Evolutionary conservation across 2,329 filamentous ascomycete genomes (phyloP).

Genomic region (Rhynchosporium graminicola): DNA sequence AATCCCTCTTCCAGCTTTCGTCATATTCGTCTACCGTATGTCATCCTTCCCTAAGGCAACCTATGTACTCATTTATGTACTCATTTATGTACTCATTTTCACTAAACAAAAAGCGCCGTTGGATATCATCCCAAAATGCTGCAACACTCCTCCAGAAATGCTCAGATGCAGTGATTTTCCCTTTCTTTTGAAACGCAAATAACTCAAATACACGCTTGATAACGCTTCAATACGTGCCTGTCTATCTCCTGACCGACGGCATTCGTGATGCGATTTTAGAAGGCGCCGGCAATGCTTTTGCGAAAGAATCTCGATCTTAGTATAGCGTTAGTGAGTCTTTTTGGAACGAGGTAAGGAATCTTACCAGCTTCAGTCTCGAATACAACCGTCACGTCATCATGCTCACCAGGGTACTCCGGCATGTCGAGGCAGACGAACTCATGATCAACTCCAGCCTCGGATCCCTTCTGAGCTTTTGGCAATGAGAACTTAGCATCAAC

Average conservation of each 20-base stretch:
- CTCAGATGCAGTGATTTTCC: constrained; percentile 22
- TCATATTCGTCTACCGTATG: neutral
- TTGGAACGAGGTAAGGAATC: constrained; percentile 9
- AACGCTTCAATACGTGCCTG: constrained; percentile 3
- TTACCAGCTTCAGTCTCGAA: constrained; percentile 71
- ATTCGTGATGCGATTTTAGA: constrained; percentile 40
- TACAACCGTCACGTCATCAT: constrained; percentile 84
- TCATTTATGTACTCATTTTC: neutral
- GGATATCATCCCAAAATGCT: constrained; percentile 31
- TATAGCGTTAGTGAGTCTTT: constrained; percentile 32
- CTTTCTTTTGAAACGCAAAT: constrained; percentile 8
- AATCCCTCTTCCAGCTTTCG: neutral
- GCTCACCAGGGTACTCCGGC: constrained; percentile 86
- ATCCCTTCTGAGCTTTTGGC: constrained; percentile 56
- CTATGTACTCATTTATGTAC: constrained; percentile 7
- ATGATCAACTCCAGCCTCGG: constrained; percentile 56
- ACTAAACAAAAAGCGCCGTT: constrained; percentile 23
- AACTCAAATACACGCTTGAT: constrained; percentile 16
- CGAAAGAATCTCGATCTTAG: constrained; percentile 34
- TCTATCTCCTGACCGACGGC: constrained; percentile 39
- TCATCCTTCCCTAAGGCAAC: neutral
- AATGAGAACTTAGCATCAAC: constrained; percentile 90
- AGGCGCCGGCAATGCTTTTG: constrained; percentile 40
- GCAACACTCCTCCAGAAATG: constrained; percentile 26
- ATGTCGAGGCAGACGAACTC: constrained; percentile 83